Percentiles rank a stretch among this genome's conserved stretches.
phyloP scores from a whole-genome alignment of 345 rosid genomes.

The Citrus medica region DNA sequence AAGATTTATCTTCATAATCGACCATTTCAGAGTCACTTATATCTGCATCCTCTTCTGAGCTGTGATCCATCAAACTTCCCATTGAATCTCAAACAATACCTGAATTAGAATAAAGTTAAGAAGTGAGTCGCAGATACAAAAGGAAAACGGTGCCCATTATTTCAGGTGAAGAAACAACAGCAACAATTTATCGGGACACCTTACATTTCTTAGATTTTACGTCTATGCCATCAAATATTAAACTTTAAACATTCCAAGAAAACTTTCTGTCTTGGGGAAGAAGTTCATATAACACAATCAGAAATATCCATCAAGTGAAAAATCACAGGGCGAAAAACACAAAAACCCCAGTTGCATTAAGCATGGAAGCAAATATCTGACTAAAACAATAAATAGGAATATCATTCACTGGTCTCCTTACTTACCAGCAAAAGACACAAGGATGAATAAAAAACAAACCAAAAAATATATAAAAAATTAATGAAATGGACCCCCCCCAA shows the following conservation, averaged over 20 bases:
- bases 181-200: not conserved
- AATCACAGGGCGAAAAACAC: not conserved
- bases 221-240: not conserved
- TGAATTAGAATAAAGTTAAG: not conserved
- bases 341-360: not conserved
- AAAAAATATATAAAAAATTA: not conserved
- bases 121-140: not conserved
- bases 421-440: not conserved
- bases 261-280: no score
- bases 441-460: no score
- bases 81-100: not conserved
- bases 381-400: not conserved
- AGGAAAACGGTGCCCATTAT: not conserved
- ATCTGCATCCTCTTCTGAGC: slow-evolving; percentile 35
- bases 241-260: not conserved
- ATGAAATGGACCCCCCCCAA: no score
- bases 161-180: not conserved
- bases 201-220: not conserved
- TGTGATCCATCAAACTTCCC: slow-evolving; percentile 16
- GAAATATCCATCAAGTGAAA: not conserved
- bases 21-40: slow-evolving; percentile 52
- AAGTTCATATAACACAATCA: not conserved
- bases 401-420: not conserved
- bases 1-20: slow-evolving; percentile 44
- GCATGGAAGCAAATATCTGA: not conserved